Base-by-base conservation (phyloP, 805 yeast genomes). In the Yamadazyma kitorensis region DNA sequence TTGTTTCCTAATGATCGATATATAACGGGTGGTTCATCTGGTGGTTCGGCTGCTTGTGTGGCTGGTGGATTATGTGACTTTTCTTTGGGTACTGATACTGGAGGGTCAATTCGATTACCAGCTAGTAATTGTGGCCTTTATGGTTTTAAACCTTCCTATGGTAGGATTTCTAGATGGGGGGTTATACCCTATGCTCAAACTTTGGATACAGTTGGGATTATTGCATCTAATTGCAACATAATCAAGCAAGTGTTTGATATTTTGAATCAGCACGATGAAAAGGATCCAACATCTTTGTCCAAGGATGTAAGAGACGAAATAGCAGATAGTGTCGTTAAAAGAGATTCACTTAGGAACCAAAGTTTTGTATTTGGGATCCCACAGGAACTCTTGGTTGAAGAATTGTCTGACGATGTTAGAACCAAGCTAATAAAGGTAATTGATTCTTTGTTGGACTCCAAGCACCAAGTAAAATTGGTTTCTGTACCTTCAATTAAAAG, bases 81-180 rank as follows among this genome's bases (percentile, higher is more conserved):
- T 48, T 75, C 95, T 1, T 58, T 93, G 23, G 99, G 98, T 0
- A 85, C 98, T 1, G 99, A 93, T 50, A 93, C 99, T 0, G 99
- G 99, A 4, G 99, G 99, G 0, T 87, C 97, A 0, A 86, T 93
- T 0, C 70, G 99, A 41, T 64, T 86, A 14, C 99, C 99, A 0
- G 94, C 95, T 1, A 81, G 95, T 13, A 87, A 82, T 55, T 81
- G 91, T 45, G 86, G 89, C 2, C 71, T 83, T 0, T 62, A 77
- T 19, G 98, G 98, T 1, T 87, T 87, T 63, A 93, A 93, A 56
- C 98, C 98, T 1, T 72, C 93, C 0, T 93, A 93, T 55, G 98
- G 98, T 0, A 69, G 96, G 24, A 64, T 93, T 2, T 88, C 97
- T 0, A 66, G 99, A 37, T 81, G 86, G 80, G 99, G 98, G 2